These are phyloP conservation scores for Solanum peruvianum DNA, from an alignment of 257 asterid genomes.

Conservation along the genomic window DNA sequence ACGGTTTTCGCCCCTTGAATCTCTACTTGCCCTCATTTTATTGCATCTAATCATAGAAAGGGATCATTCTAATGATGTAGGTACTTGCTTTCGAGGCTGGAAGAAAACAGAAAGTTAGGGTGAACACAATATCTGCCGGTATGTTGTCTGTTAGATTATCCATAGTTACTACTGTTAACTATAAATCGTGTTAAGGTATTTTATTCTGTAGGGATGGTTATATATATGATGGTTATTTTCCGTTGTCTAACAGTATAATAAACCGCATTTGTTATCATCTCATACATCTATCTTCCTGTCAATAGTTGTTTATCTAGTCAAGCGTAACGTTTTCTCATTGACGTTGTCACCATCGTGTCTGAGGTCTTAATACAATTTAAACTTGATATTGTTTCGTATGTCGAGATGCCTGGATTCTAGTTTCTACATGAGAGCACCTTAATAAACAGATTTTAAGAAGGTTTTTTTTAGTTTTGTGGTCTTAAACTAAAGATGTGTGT, in stretches of 20 bases:
- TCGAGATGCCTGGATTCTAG: background rate
- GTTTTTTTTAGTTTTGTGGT: background rate
- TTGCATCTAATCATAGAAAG: background rate
- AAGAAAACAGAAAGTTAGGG: slow-evolving; percentile 76
- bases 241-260: background rate
- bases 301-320: background rate
- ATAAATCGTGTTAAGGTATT: background rate
- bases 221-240: background rate
- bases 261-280: background rate
- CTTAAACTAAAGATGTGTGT: background rate
- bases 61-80: slow-evolving; percentile 19
- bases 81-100: slow-evolving; percentile 95
- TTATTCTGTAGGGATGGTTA: background rate
- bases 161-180: background rate
- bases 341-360: background rate
- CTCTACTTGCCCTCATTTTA: background rate
- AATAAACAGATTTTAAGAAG: background rate
- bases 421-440: background rate
- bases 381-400: background rate
- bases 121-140: slow-evolving; percentile 94
- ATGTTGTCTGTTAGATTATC: background rate
- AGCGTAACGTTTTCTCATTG: background rate
- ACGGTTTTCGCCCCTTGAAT: background rate
- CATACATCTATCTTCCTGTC: background rate
- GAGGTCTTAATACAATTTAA: background rate